phyloP scores from a whole-genome alignment of 352 stramenopile species.

The Aphanomyces stellatus region DNA sequence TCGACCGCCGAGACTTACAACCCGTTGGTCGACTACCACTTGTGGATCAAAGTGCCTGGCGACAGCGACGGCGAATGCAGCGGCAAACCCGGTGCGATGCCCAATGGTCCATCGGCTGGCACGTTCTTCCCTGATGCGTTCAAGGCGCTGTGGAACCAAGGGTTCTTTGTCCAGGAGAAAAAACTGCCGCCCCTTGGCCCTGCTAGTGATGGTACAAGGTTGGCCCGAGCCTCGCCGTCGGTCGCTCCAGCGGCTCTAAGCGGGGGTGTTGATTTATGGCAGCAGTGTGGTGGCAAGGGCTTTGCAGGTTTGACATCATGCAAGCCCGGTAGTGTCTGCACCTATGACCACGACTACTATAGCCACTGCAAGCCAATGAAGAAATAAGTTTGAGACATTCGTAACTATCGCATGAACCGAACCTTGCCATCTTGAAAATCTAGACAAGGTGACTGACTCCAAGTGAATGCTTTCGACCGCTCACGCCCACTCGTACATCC shows the following conservation, averaged over 20 bases:
- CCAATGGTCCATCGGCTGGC: slow-evolving; percentile 36
- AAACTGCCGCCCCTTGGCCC: slow-evolving; percentile 23
- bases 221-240: neutral
- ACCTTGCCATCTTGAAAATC: no score
- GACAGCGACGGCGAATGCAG: slow-evolving; percentile 45
- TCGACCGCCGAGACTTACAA: slow-evolving; percentile 29
- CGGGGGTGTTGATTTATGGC: neutral
- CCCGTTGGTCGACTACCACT: slow-evolving; percentile 27
- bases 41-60: slow-evolving; percentile 41
- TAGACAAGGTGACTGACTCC: no score
- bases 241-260: neutral
- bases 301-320: neutral
- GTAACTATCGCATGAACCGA: no score
- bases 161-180: slow-evolving; percentile 33
- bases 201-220: neutral
- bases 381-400: no score
- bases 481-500: no score
- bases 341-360: neutral
- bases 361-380: no score
- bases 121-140: slow-evolving; percentile 46
- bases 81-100: slow-evolving; percentile 29
- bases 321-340: neutral
- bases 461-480: no score
- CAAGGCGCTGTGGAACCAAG: slow-evolving; percentile 45
- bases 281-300: neutral